Evolutionary conservation across 345 rosid genomes (phyloP), one percentile per base, ranked within the genome.

Genomic region (Aegle marmelos): DNA sequence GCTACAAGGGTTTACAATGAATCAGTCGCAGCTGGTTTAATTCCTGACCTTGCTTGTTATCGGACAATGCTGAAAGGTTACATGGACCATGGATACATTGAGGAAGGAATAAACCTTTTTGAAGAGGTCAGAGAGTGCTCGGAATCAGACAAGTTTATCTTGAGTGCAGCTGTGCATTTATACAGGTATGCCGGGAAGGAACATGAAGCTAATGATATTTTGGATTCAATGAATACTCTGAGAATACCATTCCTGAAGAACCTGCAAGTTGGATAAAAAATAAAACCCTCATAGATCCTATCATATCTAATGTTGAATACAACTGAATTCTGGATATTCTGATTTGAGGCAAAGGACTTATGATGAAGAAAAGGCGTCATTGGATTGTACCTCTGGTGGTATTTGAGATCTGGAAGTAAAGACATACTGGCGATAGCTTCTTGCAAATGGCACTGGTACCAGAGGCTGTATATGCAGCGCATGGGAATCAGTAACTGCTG

Each of bases 51-150:
- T 68, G 80, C 86, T 28, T 91, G 92, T 80, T 82, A 60, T 53
- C 86, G 87, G 39, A 82, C 85, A 45, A 88, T 92, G 88, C 82
- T 90, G 14, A 88, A 89, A 82, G 93, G 94, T 59, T 92, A 89
- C 84, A 28, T 90, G 86, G 88, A 85, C 59, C 81, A 75, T 70
- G 92, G 92, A 82, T 70, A 72, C 25, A 88, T 83, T 9, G 86
- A 84, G 81, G 86, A 88, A 79, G 97, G 93, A 17, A 81, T 90
- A 25, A 39, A 80, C 41, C 84, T 86, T 80, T 92, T 84, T 73
- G 88, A 92, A 75, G 85, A 77, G 86, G 83, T 90, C 21, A 82
- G 63, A 70, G 88, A 79, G 68, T 68, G 77, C 70, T 83, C 80
- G 30, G 78, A 82, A 73, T 77, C 80, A 69, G 94, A 92, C 80